Percentiles rank a stretch among this genome's conserved stretches.
Conservation (phyloP, 441 rosid species). For the California macrophylla region DNA sequence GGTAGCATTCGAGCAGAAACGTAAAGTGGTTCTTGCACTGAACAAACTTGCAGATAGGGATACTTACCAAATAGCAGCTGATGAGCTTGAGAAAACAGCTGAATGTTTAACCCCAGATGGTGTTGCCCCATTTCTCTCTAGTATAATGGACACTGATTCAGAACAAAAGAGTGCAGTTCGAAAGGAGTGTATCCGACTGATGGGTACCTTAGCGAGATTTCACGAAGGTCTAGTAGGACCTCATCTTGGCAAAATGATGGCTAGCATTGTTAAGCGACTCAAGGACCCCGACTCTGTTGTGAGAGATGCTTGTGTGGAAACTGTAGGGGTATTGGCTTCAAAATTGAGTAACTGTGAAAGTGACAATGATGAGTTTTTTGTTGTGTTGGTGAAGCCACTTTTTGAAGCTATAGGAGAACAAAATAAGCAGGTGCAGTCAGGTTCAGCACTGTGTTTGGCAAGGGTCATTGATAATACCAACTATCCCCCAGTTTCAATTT, state of each 20-base stretch:
- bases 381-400: conserved; percentile 59
- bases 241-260: conserved; percentile 56
- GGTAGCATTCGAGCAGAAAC: conserved; percentile 53
- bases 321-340: conserved; percentile 62
- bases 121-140: conserved; percentile 55
- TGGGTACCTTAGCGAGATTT: conserved; percentile 49
- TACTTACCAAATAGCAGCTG: conserved; percentile 66
- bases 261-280: conserved; percentile 67
- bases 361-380: conserved; percentile 39
- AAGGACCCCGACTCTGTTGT: conserved; percentile 75
- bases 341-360: conserved; percentile 34
- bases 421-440: conserved; percentile 71
- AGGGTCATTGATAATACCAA: conserved; percentile 49
- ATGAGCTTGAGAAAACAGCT: conserved; percentile 67
- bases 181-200: conserved; percentile 62
- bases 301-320: conserved; percentile 80
- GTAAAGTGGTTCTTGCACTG: conserved; percentile 56
- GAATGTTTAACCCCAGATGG: conserved; percentile 46
- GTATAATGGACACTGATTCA: conserved; percentile 63
- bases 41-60: conserved; percentile 86
- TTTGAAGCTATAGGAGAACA: conserved; percentile 92
- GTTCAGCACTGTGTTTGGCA: conserved; percentile 80
- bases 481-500: conserved; percentile 53
- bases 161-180: conserved; percentile 64
- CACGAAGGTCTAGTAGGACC: conserved; percentile 45